Evolutionary conservation across 768 basidiomycete genomes (phyloP).

Genomic region (Amanita molliuscula): DNA sequence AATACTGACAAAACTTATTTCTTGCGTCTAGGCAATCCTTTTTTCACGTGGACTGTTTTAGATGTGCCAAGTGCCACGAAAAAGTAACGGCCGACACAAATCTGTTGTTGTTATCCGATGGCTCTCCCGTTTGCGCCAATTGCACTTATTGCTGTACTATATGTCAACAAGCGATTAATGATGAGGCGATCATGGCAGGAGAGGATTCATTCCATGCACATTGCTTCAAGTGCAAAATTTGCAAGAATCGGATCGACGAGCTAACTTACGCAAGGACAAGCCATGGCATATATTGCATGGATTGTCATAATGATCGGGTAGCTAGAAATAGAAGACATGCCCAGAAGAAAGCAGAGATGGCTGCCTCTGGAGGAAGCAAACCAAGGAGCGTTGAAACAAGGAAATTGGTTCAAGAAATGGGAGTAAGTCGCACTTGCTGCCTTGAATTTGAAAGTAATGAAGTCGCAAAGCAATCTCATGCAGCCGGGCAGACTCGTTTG

Average conservation of each 20-base stretch:
- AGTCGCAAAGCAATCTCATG: conserved; percentile 8
- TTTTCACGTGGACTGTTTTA: conserved; percentile 94
- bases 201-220: conserved; percentile 98
- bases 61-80: conserved; percentile 90
- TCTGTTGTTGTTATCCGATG: conserved; percentile 92
- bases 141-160: conserved; percentile 96
- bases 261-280: conserved; percentile 97
- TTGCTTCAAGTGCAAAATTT: conserved; percentile 97
- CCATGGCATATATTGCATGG: conserved; percentile 98
- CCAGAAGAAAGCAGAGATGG: conserved; percentile 74
- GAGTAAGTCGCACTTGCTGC: conserved; percentile 24
- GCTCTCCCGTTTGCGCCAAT: conserved; percentile 90
- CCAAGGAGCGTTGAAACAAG: conserved; percentile 30
- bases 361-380: conserved; percentile 21
- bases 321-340: conserved; percentile 85
- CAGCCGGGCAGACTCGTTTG: conserved; percentile 3
- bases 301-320: conserved; percentile 96
- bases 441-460: background rate
- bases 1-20: background rate
- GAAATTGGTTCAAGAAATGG: conserved; percentile 26
- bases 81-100: conserved; percentile 95
- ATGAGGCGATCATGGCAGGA: conserved; percentile 99
- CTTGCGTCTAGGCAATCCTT: conserved; percentile 62
- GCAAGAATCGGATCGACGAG: conserved; percentile 91
- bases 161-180: conserved; percentile 88